These are phyloP conservation scores for Stromatinia cepivora DNA, from an alignment of 2,329 filamentous ascomycete species.

Conservation along the genomic window DNA sequence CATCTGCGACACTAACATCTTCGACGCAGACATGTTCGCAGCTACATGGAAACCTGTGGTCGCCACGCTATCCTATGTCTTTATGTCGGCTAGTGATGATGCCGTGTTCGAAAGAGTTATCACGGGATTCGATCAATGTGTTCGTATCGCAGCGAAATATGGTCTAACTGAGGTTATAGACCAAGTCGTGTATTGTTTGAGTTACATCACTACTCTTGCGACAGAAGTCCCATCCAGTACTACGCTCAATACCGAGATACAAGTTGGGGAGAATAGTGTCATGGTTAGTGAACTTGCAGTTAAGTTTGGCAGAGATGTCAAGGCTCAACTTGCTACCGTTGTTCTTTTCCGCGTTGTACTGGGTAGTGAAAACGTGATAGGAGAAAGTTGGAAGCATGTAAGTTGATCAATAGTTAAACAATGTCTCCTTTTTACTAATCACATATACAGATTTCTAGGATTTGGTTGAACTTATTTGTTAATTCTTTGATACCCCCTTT, in stretches of 20 bases:
- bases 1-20: conserved; percentile 87
- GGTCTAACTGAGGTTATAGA: conserved; percentile 83
- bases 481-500: conserved; percentile 89
- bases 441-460: conserved; percentile 70
- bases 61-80: conserved; percentile 93
- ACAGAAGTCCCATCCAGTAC: conserved; percentile 77
- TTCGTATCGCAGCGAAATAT: conserved; percentile 85
- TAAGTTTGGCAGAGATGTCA: conserved; percentile 89
- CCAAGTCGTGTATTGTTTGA: conserved; percentile 86
- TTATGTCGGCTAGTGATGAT: conserved; percentile 98
- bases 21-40: conserved; percentile 96
- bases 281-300: conserved; percentile 99
- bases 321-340: conserved; percentile 88
- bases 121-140: conserved; percentile 93
- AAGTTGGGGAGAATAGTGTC: conserved; percentile 85
- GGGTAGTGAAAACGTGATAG: conserved; percentile 76
- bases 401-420: conserved; percentile 42
- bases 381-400: conserved; percentile 76
- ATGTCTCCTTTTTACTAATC: conserved; percentile 42
- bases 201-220: conserved; percentile 85
- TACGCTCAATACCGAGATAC: conserved; percentile 89
- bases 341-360: conserved; percentile 93
- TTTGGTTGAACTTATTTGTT: conserved; percentile 93
- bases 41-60: conserved; percentile 95
- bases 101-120: conserved; percentile 92